phyloP scores from a whole-genome alignment of 768 basidiomycete species.

The Phallus indusiatus region DNA sequence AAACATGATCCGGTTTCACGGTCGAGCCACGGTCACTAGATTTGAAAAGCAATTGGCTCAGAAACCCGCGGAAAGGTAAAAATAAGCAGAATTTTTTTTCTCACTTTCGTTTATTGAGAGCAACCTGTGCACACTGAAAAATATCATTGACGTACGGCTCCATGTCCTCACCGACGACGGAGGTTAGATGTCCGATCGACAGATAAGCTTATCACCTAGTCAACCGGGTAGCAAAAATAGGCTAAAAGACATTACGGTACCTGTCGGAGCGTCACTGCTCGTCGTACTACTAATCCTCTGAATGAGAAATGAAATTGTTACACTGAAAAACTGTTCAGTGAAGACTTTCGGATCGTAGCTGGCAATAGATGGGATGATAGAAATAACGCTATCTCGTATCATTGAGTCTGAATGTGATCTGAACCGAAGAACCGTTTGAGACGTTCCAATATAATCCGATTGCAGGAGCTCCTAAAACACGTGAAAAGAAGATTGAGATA shows the following conservation, averaged over 20 bases:
- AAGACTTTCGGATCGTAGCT: slow-evolving; percentile 35
- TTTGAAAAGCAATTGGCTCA: slow-evolving; percentile 33
- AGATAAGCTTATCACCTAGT: slow-evolving; percentile 26
- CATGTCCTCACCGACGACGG: slow-evolving; percentile 32
- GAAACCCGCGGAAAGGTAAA: slow-evolving; percentile 30
- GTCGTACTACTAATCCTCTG: slow-evolving; percentile 22
- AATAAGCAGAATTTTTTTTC: slow-evolving; percentile 27
- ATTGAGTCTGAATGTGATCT: slow-evolving; percentile 34
- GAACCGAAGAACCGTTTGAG: slow-evolving; percentile 33
- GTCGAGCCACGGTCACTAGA: slow-evolving; percentile 33
- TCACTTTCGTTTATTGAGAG: slow-evolving; percentile 32
- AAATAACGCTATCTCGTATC: slow-evolving; percentile 34
- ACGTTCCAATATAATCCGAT: slow-evolving; percentile 25
- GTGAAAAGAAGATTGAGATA: not conserved
- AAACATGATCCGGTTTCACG: not conserved
- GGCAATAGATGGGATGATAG: slow-evolving; percentile 35
- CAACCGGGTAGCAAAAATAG: not conserved
- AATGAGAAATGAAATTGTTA: slow-evolving; percentile 33
- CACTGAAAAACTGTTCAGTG: slow-evolving; percentile 29
- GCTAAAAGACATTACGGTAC: not conserved
- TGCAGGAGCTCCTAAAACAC: slow-evolving; percentile 13
- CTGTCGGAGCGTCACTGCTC: not conserved
- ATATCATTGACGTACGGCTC: slow-evolving; percentile 35
- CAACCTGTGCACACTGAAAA: slow-evolving; percentile 31
- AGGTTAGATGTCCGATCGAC: slow-evolving; percentile 36